Conservation (phyloP, 345 rosid species). For the Conringia planisiliqua region DNA sequence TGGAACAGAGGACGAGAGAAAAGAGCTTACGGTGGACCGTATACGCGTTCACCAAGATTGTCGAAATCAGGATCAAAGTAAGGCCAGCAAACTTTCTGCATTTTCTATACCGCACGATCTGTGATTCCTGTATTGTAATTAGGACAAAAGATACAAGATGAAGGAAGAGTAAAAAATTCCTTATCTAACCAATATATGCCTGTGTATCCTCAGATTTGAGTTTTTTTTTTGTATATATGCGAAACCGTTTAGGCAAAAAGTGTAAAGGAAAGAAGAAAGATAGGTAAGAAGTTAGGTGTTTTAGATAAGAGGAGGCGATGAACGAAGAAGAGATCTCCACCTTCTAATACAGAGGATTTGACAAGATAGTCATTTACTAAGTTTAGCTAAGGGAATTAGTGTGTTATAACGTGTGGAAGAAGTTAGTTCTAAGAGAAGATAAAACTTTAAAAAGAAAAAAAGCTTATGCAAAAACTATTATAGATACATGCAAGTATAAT, state of each 20-base stretch:
- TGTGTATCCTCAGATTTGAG: neutral
- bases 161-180: neutral
- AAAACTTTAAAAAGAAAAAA: neutral
- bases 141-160: neutral
- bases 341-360: conserved; percentile 22
- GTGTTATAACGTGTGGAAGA: conserved; percentile 30
- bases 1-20: neutral
- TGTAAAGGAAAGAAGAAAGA: neutral
- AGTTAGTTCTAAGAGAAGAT: conserved; percentile 22
- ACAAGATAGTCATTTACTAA: conserved; percentile 33
- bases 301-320: conserved; percentile 8
- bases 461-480: neutral
- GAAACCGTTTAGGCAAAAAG: conserved; percentile 18
- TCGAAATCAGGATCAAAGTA: conserved; percentile 89
- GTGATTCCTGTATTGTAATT: conserved; percentile 1
- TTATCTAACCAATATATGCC: neutral
- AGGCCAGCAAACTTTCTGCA: conserved; percentile 69
- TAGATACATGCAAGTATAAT: neutral
- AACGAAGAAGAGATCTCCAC: conserved; percentile 23
- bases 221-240: neutral
- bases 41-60: conserved; percentile 56
- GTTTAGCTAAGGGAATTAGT: conserved; percentile 24
- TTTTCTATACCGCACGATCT: conserved; percentile 19
- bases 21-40: conserved; percentile 58
- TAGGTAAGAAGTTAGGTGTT: conserved; percentile 6